Percentiles rank a stretch among this genome's conserved stretches.
phyloP scores from a whole-genome alignment of 108 stramenopile genomes.

The Cyclostephanos tholiformis region DNA sequence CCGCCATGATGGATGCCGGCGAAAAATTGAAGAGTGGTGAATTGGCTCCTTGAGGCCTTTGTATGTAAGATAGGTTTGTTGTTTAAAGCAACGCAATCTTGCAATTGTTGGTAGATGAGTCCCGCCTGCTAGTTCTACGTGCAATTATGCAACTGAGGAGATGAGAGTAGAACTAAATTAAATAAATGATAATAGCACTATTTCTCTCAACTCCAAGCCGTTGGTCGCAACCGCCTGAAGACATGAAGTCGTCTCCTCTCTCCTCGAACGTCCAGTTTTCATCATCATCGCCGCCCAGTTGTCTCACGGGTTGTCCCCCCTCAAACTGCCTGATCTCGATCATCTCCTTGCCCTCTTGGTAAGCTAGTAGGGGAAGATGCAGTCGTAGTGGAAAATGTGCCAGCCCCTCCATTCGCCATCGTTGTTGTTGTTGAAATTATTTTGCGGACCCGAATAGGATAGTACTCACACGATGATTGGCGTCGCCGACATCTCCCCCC shows the following conservation, averaged over 20 bases:
- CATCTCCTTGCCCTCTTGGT: conserved; percentile 78
- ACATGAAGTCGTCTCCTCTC: background rate
- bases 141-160: no score
- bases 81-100: no score
- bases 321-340: conserved; percentile 40
- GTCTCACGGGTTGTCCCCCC: conserved; percentile 13
- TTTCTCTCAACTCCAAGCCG: no score
- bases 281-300: background rate
- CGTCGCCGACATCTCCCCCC: conserved; percentile 4
- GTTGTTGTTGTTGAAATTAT: background rate
- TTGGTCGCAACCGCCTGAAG: conserved; percentile 12
- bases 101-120: no score
- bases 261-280: background rate
- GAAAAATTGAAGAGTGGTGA: no score
- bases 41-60: no score
- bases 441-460: no score
- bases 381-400: conserved; percentile 87
- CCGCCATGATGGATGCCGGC: background rate
- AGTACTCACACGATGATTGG: conserved; percentile 8
- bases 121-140: no score
- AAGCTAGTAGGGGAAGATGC: conserved; percentile 94
- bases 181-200: no score
- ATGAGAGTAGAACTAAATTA: no score
- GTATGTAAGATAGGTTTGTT: no score
- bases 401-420: conserved; percentile 29